Base-by-base conservation (phyloP, 177 flowering plant genomes). In the Tripterygium wilfordii region DNA sequence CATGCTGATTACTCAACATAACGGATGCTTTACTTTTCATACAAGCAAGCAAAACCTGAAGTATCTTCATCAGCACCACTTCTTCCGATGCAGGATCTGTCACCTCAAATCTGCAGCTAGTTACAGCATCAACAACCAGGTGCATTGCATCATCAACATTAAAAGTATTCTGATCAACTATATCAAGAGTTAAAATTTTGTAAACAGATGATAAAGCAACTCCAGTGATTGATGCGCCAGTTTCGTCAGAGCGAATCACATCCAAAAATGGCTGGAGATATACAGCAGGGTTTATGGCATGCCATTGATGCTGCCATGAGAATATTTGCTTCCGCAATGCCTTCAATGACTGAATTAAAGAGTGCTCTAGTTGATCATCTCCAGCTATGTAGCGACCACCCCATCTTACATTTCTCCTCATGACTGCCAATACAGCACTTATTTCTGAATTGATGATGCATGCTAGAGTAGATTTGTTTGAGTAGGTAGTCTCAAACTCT, bases 71-170 rank as follows among this genome's bases (percentile, higher is more conserved):
- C 49, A 75, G 58, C 14, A 75, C 79, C 40, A 75, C 73, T 51
- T 75, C 79, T 62, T 75, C 79, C 4, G 79, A 75, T 8, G 63
- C 76, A 20, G 76, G 76, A 61, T 75, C 79, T 12, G 79, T 75
- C 43, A 75, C 76, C 51, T 75, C 74, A 49, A 75, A 75, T 9
- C 76, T 61, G 46, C 76, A 75, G 44, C 70, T 68, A 1, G 71
- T 75, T 31, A 75, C 74, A 18, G 74, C 71, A 51, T 75, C 74
- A 56, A 75, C 76, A 44, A 75, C 51, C 50, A 68, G 35, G 24
- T 60, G 67, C 68, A 75, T 62, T 15, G 79, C 66, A 43, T 65
- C 68, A 51, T 55, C 67, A 29, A 58, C 76, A 57, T 65, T 62
- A 18, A 56, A 60, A 8, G 70, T 65, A 41, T 63, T 40, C 17